Evolutionary conservation across 352 stramenopile species (phyloP).

Genomic region (Phytophthora capsici): DNA sequence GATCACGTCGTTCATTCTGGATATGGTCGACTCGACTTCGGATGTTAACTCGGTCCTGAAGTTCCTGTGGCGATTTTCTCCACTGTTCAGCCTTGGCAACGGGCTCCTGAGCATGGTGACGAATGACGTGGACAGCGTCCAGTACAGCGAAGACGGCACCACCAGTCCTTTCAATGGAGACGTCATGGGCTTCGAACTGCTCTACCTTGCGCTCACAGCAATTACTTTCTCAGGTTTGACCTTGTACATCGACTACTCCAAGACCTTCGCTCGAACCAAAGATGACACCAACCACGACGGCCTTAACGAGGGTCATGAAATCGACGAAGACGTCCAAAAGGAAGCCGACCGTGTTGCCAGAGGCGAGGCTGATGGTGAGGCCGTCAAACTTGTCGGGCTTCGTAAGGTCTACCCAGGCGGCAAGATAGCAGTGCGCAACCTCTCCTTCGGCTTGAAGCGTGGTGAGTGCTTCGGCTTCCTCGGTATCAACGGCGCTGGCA

Average conservation of each 20-base stretch:
- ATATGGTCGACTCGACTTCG: conserved; percentile 42
- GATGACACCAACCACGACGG: conserved; percentile 36
- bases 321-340: conserved; percentile 51
- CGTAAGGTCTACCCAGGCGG: conserved; percentile 54
- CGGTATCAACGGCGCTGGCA: conserved; percentile 95
- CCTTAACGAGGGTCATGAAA: conserved; percentile 13
- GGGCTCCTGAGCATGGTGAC: no score
- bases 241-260: conserved; percentile 58
- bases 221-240: conserved; percentile 41
- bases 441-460: conserved; percentile 82
- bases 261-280: conserved; percentile 66
- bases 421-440: conserved; percentile 80
- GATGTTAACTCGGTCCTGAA: conserved; percentile 48
- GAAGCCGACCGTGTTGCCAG: conserved; percentile 47
- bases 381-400: conserved; percentile 40
- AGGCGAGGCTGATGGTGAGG: conserved; percentile 38
- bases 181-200: conserved; percentile 56
- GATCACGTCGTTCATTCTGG: conserved; percentile 61
- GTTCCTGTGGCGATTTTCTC: conserved; percentile 70
- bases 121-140: background rate
- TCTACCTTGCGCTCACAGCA: conserved; percentile 50
- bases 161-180: conserved; percentile 48
- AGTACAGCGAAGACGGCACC: background rate
- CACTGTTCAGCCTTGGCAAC: conserved; percentile 60
- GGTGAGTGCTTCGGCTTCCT: conserved; percentile 96